Evolutionary conservation across 371 early-diverging fungal genomes (phyloP).

Genomic region (Apophysomyces sp.): DNA sequence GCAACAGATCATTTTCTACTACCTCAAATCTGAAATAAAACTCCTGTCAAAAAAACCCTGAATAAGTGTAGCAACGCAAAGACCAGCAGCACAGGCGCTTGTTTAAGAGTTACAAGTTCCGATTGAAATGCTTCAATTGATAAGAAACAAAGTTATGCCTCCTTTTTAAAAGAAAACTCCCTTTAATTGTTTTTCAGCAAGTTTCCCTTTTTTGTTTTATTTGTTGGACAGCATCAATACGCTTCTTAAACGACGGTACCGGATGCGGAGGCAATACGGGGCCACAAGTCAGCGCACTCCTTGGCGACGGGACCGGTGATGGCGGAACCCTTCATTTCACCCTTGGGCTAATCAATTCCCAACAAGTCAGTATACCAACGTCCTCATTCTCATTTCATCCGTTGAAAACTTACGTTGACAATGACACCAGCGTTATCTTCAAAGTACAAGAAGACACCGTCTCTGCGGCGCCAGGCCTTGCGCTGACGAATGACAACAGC

Average conservation of each 20-base stretch:
- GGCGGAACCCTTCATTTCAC: constrained; percentile 99
- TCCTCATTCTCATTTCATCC: neutral
- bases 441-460: constrained; percentile 99
- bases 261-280: constrained; percentile 98
- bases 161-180: too few species aligned
- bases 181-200: neutral
- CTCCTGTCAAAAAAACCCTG: too few species aligned
- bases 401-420: constrained; percentile 37
- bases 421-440: constrained; percentile 78
- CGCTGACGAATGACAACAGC: constrained; percentile 99
- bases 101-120: too few species aligned
- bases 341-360: constrained; percentile 79
- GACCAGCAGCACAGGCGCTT: too few species aligned
- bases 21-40: too few species aligned
- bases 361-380: neutral
- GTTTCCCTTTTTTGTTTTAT: neutral
- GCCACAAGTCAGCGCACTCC: constrained; percentile 99
- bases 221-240: neutral
- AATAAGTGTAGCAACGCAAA: too few species aligned
- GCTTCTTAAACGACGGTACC: constrained; percentile 79
- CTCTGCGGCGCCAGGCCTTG: constrained; percentile 99
- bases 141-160: too few species aligned
- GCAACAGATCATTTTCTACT: too few species aligned
- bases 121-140: too few species aligned
- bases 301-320: constrained; percentile 99